Base-by-base conservation (phyloP, 2,329 filamentous ascomycete species). In the Fusarium sp. region DNA sequence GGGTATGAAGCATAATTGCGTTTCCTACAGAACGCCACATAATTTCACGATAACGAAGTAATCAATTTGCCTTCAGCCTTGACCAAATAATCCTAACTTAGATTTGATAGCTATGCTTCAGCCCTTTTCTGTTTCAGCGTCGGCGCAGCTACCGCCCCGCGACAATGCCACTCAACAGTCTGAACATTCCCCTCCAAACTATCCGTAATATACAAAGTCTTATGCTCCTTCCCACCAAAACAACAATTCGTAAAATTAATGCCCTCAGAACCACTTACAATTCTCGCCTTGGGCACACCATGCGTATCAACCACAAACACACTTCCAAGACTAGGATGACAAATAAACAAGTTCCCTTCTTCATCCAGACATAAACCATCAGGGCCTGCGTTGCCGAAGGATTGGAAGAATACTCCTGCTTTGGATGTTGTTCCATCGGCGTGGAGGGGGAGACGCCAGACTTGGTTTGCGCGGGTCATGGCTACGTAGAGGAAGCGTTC, bases 201-300 rank as follows among this genome's bases (percentile, higher is more conserved):
- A 61, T 82, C 80, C 6, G 79, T 82, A 14, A 82, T 82, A 27
- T 76, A 81, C n/a, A 81, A 49, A 0, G 79, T 81, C 65, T 78
- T 79, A 12, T 78, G 76, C 40, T 80, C 78, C 2, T 61, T 58
- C 0, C 80, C 79, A 0, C 80, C 81, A 61, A 82, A 82, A n/a
- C 79, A 81, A 29, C 80, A 82, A 29, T 81, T 82, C 1, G 80
- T 82, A 27, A 81, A 25, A 47, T 82, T 81, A 18, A 78, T 78
- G 0, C 80, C 79, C 0, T 56, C 49, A 0, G 72, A 67, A 0
- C 78, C 75, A 41, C 74, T 79, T 2, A 78, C 72, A 14, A 82
- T 81, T 2, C 79, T 68, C 10, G 78, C 78, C 47, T 79, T 81
- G 3, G 80, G 79, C 3, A 81, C 59, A 0, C 80, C 81, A n/a